A percentile compares a stretch with the other conserved stretches of the same genome.
phyloP scores from a whole-genome alignment of 768 basidiomycete species.

The Phanerochaete sordida region DNA sequence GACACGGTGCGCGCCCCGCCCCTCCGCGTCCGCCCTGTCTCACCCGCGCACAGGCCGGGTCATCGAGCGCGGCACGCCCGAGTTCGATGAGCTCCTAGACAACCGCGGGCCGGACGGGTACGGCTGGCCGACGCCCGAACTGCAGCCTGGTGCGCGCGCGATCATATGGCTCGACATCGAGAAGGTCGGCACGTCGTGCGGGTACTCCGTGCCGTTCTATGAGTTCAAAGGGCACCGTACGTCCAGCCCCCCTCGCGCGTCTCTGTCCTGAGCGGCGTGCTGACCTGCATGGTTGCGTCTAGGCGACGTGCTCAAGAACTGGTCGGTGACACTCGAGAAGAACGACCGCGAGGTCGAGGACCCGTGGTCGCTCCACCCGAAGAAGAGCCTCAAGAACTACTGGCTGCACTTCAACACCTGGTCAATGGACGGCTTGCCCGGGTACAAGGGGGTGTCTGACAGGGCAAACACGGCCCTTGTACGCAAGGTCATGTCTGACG shows the following conservation, averaged over 20 bases:
- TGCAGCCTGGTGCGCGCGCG: constrained; percentile 9
- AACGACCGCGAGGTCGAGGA: not conserved
- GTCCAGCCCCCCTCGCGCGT: too few relatives aligned
- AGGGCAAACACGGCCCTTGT: not conserved
- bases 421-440: constrained; percentile 13
- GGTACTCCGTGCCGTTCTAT: constrained; percentile 12
- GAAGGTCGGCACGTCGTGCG: constrained; percentile 11
- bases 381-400: constrained; percentile 9
- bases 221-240: constrained; percentile 13
- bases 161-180: constrained; percentile 14
- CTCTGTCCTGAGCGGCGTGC: too few relatives aligned
- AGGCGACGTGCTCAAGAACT: constrained; percentile 6
- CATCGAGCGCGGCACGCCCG: constrained; percentile 9
- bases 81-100: constrained; percentile 7
- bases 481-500: not conserved
- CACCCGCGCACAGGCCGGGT: constrained; percentile 2
- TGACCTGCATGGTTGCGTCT: too few relatives aligned
- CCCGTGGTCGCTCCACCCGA: not conserved
- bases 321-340: not conserved
- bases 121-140: constrained; percentile 4
- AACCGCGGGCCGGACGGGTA: not conserved
- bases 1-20: constrained; percentile 43
- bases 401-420: constrained; percentile 11
- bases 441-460: not conserved
- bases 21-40: not conserved